Base-by-base conservation (phyloP, 768 basidiomycete genomes). In the Daedaleopsis nitida region DNA sequence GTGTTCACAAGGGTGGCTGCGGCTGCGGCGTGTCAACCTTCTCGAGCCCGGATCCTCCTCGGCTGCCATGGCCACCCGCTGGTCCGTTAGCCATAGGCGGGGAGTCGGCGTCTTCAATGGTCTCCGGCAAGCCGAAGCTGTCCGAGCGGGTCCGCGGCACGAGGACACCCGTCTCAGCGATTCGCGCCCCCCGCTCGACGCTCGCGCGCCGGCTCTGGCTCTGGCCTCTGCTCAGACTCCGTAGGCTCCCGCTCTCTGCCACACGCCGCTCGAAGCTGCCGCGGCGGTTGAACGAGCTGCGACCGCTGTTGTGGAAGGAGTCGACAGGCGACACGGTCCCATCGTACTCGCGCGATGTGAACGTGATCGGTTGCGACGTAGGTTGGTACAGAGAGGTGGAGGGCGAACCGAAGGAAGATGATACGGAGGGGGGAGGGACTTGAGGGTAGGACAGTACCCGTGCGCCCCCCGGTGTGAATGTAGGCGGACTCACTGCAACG, bases 401-500 rank as follows among this genome's bases (percentile, higher is more conserved):
- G 12, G 66, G 67, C 1, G 67, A 68, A 14, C 91, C 91, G 65
- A 91, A 87, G 11, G 72, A 73, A 8, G 72, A 73, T 3, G 70
- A 68, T 6, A 73, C 62, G 9, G 72, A 75, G 3, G 92, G 92
- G 12, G 92, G 92, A 2, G 92, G 92, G 0, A 93, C 92, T 7
- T 86, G 87, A 0, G 92, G 92, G 66, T 94, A 94, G 5, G 89
- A 83, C 53, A 94, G 78, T 14, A 79, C 72, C 52, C 76, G 72
- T 68, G 73, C 10, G 68, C 77, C 55, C 66, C 73, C 75, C 50
- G 72, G 72, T 32, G 77, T 57, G 63, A 70, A 72, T 14, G 69
- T 65, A 8, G 70, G 74, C 9, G 75, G 73, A 57, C 79, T 79
- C 9, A 80, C 74, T 42, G 79, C 78, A 53, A 82, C 78, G 5